Percentiles rank a stretch among this genome's conserved stretches.
These are phyloP conservation scores for Solanum chilense DNA, from an alignment of 257 asterid genomes.

Conservation along the genomic window DNA sequence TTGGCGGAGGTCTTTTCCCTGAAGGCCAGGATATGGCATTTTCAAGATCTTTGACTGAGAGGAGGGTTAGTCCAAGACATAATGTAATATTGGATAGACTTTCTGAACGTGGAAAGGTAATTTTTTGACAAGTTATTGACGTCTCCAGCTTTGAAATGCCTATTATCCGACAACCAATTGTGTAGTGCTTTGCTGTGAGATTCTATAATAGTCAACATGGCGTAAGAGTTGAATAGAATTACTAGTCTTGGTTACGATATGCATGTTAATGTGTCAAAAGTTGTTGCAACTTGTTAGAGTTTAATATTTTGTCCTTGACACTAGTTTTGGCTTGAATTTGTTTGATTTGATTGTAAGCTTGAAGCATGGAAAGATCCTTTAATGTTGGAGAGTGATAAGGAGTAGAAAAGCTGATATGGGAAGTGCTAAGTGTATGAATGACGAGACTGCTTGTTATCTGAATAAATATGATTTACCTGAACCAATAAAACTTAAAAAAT, in stretches of 20 bases:
- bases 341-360: not conserved
- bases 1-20: slow-evolving; percentile 35
- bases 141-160: not conserved
- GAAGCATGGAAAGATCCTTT: not conserved
- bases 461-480: not conserved
- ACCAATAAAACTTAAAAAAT: not conserved
- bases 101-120: slow-evolving; percentile 76
- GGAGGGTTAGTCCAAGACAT: slow-evolving; percentile 38
- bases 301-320: not conserved
- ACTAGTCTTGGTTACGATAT: not conserved
- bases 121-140: not conserved
- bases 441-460: not conserved
- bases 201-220: not conserved
- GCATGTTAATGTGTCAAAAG: not conserved
- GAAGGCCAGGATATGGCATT: slow-evolving; percentile 32
- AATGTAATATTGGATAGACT: slow-evolving; percentile 59
- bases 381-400: not conserved
- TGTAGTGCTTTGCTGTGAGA: not conserved
- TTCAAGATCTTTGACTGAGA: slow-evolving; percentile 74
- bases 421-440: not conserved
- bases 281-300: not conserved
- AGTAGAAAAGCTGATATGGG: not conserved
- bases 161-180: not conserved
- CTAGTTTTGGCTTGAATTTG: not conserved
- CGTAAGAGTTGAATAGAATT: not conserved